Evolutionary conservation across 495 filamentous ascomycete genomes (phyloP).

Genomic region (Xylaria curta): DNA sequence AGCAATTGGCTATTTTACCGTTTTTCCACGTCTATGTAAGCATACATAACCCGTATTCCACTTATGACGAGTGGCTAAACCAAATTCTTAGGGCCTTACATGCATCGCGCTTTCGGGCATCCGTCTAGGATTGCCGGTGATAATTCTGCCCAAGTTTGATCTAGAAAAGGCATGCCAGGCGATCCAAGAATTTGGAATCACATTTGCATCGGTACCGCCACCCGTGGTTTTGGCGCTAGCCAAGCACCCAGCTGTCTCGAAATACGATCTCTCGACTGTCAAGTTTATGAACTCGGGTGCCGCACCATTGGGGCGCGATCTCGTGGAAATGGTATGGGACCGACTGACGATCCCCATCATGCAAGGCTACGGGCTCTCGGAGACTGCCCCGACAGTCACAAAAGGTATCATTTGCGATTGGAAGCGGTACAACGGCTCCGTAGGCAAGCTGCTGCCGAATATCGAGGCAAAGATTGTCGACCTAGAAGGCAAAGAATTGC

Average conservation of each 20-base stretch:
- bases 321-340: conserved; percentile 78
- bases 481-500: conserved; percentile 63
- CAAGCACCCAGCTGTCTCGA: conserved; percentile 75
- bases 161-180: conserved; percentile 76
- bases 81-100: conserved; percentile 38
- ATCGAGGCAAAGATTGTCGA: conserved; percentile 84
- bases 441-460: conserved; percentile 81
- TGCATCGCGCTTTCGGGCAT: conserved; percentile 51
- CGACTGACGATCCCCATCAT: conserved; percentile 75
- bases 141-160: conserved; percentile 87
- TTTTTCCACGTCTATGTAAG: conserved; percentile 89
- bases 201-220: conserved; percentile 83
- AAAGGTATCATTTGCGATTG: conserved; percentile 77
- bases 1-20: conserved; percentile 78
- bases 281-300: conserved; percentile 90
- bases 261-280: conserved; percentile 80
- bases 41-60: conserved; percentile 45
- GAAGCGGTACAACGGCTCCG: conserved; percentile 76
- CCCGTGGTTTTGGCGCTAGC: conserved; percentile 81
- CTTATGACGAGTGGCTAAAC: conserved; percentile 11
- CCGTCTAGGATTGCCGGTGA: conserved; percentile 68
- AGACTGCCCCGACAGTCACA: conserved; percentile 60
- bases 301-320: conserved; percentile 82
- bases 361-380: conserved; percentile 64
- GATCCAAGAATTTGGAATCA: conserved; percentile 76